These are phyloP conservation scores for Ustilago shanxiensis DNA, from an alignment of 1,284 basidiomycete species.

Conservation along the genomic window DNA sequence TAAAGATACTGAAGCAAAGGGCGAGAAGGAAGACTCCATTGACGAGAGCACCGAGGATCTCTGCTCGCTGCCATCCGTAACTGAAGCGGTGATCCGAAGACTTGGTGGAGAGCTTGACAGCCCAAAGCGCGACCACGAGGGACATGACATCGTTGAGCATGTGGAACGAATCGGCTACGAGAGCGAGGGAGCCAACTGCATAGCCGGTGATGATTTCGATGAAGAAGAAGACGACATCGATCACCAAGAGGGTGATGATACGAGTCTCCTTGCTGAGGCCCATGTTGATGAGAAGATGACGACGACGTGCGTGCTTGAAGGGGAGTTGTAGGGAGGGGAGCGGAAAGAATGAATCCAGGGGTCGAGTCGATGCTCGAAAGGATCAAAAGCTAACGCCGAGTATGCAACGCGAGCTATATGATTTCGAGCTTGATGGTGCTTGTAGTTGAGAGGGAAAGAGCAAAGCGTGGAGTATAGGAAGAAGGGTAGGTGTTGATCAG, in stretches of 20 bases:
- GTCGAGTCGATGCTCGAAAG: conserved; percentile 1
- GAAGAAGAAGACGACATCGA: conserved; percentile 92
- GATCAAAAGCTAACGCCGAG: background rate
- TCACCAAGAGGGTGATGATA: conserved; percentile 79
- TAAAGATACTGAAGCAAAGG: conserved; percentile 92
- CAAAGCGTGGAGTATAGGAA: background rate
- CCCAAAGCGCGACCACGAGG: conserved; percentile 92
- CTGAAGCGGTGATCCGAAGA: conserved; percentile 78
- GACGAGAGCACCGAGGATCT: conserved; percentile 84
- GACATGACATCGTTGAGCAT: conserved; percentile 89
- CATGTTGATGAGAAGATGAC: conserved; percentile 15
- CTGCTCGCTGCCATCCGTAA: conserved; percentile 98
- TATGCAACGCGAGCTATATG: background rate
- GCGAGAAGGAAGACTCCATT: conserved; percentile 97
- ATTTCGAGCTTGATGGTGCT: background rate
- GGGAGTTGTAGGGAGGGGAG: too few relatives aligned
- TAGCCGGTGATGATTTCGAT: conserved; percentile 89
- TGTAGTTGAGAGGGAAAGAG: background rate
- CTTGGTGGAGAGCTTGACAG: conserved; percentile 77
- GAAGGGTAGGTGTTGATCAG: background rate
- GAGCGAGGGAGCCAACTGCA: conserved; percentile 91
- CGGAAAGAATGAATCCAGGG: background rate
- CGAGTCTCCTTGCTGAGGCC: conserved; percentile 59
- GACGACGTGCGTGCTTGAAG: background rate
- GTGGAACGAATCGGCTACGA: conserved; percentile 97